These are phyloP conservation scores for Pseudonitzschia delicatissima DNA, from an alignment of 108 stramenopile genomes.

Conservation along the genomic window DNA sequence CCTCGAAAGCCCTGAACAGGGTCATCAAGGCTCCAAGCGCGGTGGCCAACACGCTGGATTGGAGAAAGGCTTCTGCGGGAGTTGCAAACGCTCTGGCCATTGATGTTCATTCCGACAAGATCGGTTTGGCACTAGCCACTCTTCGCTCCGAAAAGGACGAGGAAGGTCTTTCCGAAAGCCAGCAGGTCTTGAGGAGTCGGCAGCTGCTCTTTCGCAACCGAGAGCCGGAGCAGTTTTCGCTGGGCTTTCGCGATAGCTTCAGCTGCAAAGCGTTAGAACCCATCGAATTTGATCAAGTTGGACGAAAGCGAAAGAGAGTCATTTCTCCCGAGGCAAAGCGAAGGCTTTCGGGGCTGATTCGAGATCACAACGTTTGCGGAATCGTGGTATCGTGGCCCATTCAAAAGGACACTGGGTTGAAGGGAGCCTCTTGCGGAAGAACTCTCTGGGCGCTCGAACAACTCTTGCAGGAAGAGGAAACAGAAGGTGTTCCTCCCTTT, in stretches of 20 bases:
- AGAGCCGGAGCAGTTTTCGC: conserved; percentile 28
- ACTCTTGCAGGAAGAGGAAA: background rate
- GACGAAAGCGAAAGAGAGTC: background rate
- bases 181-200: background rate
- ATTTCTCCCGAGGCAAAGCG: conserved; percentile 5
- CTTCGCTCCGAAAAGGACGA: background rate
- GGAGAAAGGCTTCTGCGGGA: conserved; percentile 16
- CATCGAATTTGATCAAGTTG: conserved; percentile 11
- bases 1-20: background rate
- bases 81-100: conserved; percentile 16
- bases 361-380: conserved; percentile 36
- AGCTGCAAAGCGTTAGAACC: conserved; percentile 5
- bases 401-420: conserved; percentile 20
- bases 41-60: conserved; percentile 32
- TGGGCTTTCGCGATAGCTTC: background rate
- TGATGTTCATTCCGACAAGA: conserved; percentile 25
- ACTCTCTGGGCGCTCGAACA: conserved; percentile 33
- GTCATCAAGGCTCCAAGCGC: conserved; percentile 25
- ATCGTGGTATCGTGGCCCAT: conserved; percentile 44
- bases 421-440: conserved; percentile 34
- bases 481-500: background rate
- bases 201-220: too few relatives aligned
- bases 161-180: conserved; percentile 28
- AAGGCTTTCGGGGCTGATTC: conserved; percentile 14
- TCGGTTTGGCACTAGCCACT: conserved; percentile 20